phyloP scores from a whole-genome alignment of 306 rosid species.

The Delonix regia region DNA sequence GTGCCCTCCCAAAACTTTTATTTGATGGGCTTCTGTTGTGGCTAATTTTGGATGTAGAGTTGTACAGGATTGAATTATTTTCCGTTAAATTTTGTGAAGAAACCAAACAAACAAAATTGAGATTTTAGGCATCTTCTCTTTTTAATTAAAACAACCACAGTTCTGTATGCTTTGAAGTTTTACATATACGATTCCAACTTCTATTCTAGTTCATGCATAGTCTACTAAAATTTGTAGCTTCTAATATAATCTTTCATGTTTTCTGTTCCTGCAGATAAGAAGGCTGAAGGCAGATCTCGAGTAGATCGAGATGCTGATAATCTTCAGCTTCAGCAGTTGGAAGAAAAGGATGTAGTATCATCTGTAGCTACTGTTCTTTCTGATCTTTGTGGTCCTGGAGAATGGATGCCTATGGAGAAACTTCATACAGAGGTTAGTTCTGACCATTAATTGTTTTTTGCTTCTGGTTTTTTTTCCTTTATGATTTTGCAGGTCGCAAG shows the following conservation, averaged over 20 bases:
- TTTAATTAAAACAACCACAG: not conserved
- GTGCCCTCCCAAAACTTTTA: too few species aligned
- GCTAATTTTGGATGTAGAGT: not conserved
- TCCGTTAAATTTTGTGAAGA: not conserved
- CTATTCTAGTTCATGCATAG: conserved; percentile 11
- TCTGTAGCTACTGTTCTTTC: conserved; percentile 98
- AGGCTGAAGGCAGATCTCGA: conserved; percentile 85
- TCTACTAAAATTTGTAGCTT: conserved; percentile 6
- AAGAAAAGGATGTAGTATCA: conserved; percentile 98
- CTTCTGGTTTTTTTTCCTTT: not conserved
- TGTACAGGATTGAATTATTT: not conserved
- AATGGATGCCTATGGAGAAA: conserved; percentile 99
- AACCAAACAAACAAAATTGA: not conserved
- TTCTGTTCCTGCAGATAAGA: conserved; percentile 68
- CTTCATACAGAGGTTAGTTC: conserved; percentile 87
- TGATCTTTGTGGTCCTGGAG: conserved; percentile 99
- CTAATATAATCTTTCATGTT: conserved; percentile 15
- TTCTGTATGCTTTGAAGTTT: not conserved
- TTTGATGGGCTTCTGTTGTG: not conserved
- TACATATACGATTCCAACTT: not conserved
- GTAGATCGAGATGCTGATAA: conserved; percentile 88
- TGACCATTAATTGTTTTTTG: conserved; percentile 21
- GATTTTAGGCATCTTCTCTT: not conserved
- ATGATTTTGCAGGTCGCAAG: conserved; percentile 18
- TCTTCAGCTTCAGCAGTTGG: conserved; percentile 85